Percentiles rank a stretch among this genome's conserved stretches.
These are phyloP conservation scores for Pilasporangium apinafurcum DNA, from an alignment of 352 stramenopile species.

Conservation along the genomic window DNA sequence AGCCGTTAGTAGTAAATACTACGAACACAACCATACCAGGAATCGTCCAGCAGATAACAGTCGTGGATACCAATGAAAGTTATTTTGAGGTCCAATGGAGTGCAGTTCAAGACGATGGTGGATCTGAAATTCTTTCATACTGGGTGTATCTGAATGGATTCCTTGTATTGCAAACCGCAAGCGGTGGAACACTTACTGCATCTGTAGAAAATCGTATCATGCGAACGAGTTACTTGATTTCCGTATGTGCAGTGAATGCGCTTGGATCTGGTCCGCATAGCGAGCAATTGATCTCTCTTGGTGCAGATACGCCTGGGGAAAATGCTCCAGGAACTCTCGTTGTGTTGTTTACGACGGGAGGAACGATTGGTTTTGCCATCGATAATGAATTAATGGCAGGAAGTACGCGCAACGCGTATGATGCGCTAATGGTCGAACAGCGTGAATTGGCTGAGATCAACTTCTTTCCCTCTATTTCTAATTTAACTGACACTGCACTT, in stretches of 20 bases:
- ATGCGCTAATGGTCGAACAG: slow-evolving; percentile 31
- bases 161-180: slow-evolving; percentile 7
- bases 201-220: slow-evolving; percentile 9
- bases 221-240: slow-evolving; percentile 7
- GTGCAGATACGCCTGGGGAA: not conserved
- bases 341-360: slow-evolving; percentile 10
- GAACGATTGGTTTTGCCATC: slow-evolving; percentile 12
- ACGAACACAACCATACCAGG: slow-evolving; percentile 24
- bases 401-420: no score
- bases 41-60: slow-evolving; percentile 13
- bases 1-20: slow-evolving; percentile 20
- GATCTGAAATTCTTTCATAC: slow-evolving; percentile 23
- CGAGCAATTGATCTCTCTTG: not conserved
- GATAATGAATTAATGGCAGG: no score
- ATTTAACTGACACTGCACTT: slow-evolving; percentile 6
- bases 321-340: slow-evolving; percentile 1
- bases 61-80: slow-evolving; percentile 16
- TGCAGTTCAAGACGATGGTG: slow-evolving; percentile 30
- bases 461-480: slow-evolving; percentile 14
- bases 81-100: slow-evolving; percentile 45
- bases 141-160: slow-evolving; percentile 41
- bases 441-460: slow-evolving; percentile 9
- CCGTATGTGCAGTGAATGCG: slow-evolving; percentile 30
- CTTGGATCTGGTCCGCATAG: slow-evolving; percentile 22
- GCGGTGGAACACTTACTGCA: slow-evolving; percentile 15